Evolutionary conservation across 169 alveolate species (phyloP), one percentile per base, ranked within the genome.

Genomic region (Sarcocystis neurona): DNA sequence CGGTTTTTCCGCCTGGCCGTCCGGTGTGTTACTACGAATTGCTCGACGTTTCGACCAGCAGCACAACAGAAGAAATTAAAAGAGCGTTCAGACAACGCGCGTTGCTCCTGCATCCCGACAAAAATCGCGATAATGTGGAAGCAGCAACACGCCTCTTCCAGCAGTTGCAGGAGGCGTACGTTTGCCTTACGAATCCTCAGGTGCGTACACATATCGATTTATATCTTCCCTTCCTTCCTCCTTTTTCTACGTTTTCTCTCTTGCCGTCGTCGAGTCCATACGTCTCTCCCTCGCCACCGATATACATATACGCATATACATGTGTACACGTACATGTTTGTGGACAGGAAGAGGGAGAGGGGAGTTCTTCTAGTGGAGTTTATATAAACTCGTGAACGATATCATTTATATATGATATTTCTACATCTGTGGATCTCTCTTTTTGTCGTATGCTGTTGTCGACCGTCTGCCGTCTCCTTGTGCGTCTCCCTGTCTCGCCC

Each of bases 161-260:
- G 80, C 27, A 53, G 44, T 46, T 87, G 60, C 80, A 50, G 80
- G 91, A 87, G 60, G 91, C 91, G 44, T 87, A 87, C 58, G 91
- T 75, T 53, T 63, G 77, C 50, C 87, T 87, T 0, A 60, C 77
- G 32, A 74, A 87, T 48, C 68, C 79, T 1, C 89, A 84, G 80
- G 89, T 60, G 37, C 20, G 56, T 3, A 3, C 63, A 53, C 30
- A 20, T 10, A 10, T 53, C 20, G 30, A 53, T n/a, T n/a, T n/a
- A n/a, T n/a, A n/a, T n/a, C n/a, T n/a, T n/a, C n/a, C n/a, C n/a
- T n/a, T n/a, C n/a, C 75, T 15, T 50, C 18, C n/a, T 18, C 60
- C 6, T 37, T 15, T 32, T 58, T 58, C 18, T 58, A 23, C 18
- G 39, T 2, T 58, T 6, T 2, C 70, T 58, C n/a, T 12, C 70